phyloP scores from a whole-genome alignment of 257 asterid genomes.

The Osmanthus fragrans region DNA sequence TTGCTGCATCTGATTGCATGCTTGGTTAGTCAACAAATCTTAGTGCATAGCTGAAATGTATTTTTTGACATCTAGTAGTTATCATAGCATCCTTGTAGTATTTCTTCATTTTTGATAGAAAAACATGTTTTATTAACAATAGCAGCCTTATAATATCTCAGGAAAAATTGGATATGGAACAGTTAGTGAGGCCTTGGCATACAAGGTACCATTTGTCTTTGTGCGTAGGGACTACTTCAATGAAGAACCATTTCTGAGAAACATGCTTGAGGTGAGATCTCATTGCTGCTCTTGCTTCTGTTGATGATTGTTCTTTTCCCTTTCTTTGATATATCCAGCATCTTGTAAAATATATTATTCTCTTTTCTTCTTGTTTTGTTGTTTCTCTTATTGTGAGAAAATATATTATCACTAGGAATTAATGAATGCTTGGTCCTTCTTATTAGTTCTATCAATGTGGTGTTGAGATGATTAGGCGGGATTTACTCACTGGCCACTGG shows the following conservation, averaged over 20 bases:
- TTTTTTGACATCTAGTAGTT: conserved; percentile 9
- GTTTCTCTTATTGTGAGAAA: neutral
- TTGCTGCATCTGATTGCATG: conserved; percentile 99
- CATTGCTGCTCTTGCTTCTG: neutral
- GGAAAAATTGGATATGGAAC: conserved; percentile 99
- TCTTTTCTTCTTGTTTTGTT: neutral
- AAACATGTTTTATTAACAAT: neutral
- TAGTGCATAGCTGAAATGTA: neutral
- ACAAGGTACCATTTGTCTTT: conserved; percentile 91
- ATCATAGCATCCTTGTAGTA: neutral
- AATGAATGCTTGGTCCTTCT: conserved; percentile 17
- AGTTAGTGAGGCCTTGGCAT: conserved; percentile 93
- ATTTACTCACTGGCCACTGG: conserved; percentile 98
- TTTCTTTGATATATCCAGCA: neutral
- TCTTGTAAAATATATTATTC: neutral
- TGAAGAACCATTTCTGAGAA: conserved; percentile 96
- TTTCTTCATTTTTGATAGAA: neutral
- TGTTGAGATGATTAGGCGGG: conserved; percentile 98
- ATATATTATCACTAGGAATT: conserved; percentile 18
- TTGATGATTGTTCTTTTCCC: neutral
- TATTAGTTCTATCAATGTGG: conserved; percentile 83
- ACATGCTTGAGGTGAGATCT: conserved; percentile 89
- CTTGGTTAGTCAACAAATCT: conserved; percentile 64
- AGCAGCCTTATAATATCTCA: conserved; percentile 31
- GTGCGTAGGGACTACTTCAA: conserved; percentile 98